Evolutionary conservation across 1,284 basidiomycete species (phyloP), one percentile per base, ranked within the genome.

Genomic region (Ceratobasidium sp.): DNA sequence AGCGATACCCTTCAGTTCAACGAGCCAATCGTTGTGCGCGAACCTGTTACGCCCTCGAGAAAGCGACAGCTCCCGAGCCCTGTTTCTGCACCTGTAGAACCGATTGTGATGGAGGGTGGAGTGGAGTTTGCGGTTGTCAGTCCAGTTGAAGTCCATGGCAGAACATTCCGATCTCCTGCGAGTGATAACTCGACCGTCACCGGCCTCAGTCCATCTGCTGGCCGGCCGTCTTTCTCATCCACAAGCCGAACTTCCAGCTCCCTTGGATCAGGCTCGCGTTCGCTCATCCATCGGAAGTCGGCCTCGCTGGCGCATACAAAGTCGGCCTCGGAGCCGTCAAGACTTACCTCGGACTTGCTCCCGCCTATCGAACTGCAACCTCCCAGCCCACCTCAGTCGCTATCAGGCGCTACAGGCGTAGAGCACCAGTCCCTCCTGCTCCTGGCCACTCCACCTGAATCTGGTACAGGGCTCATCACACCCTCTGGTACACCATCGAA

Each of bases 281-380:
- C 41, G 18, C 44, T 38, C 30, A 13, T 70, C 3, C 67, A 70
- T 50, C 54, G 67, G 6, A 70, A 70, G 49, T 70, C 67, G n/a
- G 47, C 67, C 26, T 59, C 57, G 32, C n/a, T 70, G 9, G 67
- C 55, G 18, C 67, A 70, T 41, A 49, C 55, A 43, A 70, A 70
- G 30, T 70, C 67, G 7, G 32, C 47, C 13, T 70, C 67, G 5
- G 67, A 70, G 21, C 67, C 67, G 6, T 9, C 47, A 6, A 26
- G 55, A 0, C 5, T 59, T 5, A 4, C 4, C 4, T 55, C 55
- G 6, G 67, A 70, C 47, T 28, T 74, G 21, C 58, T 76, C 7
- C 73, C 75, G 4, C 75, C 75, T 1, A 76, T 76, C 59, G 73
- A 73, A 38, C 64, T 76, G 9, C 64, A 62, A 26, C 75, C 75